A percentile compares a stretch with the other conserved stretches of the same genome.
These are phyloP conservation scores for Pichia sp. DNA, from an alignment of 1,139 yeast genomes.

Conservation along the genomic window DNA sequence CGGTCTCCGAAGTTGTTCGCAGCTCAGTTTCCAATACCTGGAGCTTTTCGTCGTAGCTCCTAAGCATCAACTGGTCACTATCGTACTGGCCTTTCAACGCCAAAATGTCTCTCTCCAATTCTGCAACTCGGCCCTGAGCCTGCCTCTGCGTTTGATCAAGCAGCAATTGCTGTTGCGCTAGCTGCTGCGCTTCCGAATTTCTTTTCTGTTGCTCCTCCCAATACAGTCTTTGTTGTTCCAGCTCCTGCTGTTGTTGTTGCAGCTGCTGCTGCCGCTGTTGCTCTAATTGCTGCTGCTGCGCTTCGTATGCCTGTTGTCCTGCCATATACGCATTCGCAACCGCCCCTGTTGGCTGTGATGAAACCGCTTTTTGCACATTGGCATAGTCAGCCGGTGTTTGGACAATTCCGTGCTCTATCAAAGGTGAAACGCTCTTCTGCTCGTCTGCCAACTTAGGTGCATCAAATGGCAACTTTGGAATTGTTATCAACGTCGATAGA, in stretches of 20 bases:
- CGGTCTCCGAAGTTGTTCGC: slow-evolving; percentile 55
- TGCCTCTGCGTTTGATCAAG: slow-evolving; percentile 71
- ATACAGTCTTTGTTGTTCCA: slow-evolving; percentile 64
- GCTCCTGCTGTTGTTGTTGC: slow-evolving; percentile 37
- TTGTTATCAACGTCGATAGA: slow-evolving; percentile 75
- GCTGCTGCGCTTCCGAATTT: slow-evolving; percentile 68
- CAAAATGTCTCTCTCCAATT: slow-evolving; percentile 74
- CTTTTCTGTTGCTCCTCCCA: slow-evolving; percentile 69
- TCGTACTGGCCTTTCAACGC: slow-evolving; percentile 79
- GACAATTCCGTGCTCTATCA: slow-evolving; percentile 19
- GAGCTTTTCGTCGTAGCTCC: slow-evolving; percentile 85
- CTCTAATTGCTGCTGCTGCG: slow-evolving; percentile 47
- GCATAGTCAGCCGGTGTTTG: slow-evolving; percentile 12
- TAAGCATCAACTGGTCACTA: slow-evolving; percentile 76
- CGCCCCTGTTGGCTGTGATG: slow-evolving; percentile 36
- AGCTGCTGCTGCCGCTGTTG: slow-evolving; percentile 48
- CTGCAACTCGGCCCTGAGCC: slow-evolving; percentile 75
- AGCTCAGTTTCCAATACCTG: slow-evolving; percentile 77
- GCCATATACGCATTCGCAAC: slow-evolving; percentile 20
- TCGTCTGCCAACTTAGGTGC: slow-evolving; percentile 67
- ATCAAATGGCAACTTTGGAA: slow-evolving; percentile 68
- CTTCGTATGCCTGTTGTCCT: slow-evolving; percentile 42
- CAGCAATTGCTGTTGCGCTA: slow-evolving; percentile 68
- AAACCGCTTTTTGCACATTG: slow-evolving; percentile 36
- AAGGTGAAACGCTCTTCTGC: slow-evolving; percentile 30